phyloP scores from a whole-genome alignment of 768 basidiomycete genomes.

The Gloeophyllum trabeum region DNA sequence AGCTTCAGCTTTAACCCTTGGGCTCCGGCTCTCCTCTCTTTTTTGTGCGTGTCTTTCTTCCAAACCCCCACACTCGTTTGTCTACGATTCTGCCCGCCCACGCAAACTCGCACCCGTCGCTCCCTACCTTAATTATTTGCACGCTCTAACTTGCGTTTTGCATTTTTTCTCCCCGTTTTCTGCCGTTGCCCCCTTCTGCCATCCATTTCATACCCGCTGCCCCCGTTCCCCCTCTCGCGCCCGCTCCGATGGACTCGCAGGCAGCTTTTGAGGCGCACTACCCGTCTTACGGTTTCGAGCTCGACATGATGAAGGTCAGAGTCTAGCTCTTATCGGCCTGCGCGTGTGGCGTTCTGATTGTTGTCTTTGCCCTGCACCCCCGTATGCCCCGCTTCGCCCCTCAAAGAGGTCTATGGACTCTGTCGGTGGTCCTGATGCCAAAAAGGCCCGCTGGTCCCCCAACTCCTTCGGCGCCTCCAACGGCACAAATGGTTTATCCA shows the following conservation, averaged over 20 bases:
- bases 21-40: too few species aligned
- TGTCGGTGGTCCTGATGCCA: constrained; percentile 71
- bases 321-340: too few species aligned
- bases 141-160: constrained; percentile 43
- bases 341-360: constrained; percentile 9
- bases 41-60: constrained; percentile 5
- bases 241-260: constrained; percentile 74
- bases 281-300: constrained; percentile 62
- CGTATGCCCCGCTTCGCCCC: constrained; percentile 1
- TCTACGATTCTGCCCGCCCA: background rate
- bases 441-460: constrained; percentile 88
- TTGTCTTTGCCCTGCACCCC: constrained; percentile 4
- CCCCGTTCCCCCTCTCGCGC: constrained; percentile 10
- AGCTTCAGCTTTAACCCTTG: too few species aligned
- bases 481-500: constrained; percentile 26
- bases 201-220: constrained; percentile 6
- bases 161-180: constrained; percentile 32
- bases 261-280: constrained; percentile 61
- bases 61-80: constrained; percentile 27
- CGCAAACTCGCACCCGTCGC: constrained; percentile 21
- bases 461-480: constrained; percentile 31
- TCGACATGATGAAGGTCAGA: constrained; percentile 89
- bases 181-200: constrained; percentile 30
- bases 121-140: constrained; percentile 24
- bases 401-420: constrained; percentile 77